These are phyloP conservation scores for Amanita rimosa DNA, from an alignment of 768 basidiomycete genomes.

Conservation along the genomic window DNA sequence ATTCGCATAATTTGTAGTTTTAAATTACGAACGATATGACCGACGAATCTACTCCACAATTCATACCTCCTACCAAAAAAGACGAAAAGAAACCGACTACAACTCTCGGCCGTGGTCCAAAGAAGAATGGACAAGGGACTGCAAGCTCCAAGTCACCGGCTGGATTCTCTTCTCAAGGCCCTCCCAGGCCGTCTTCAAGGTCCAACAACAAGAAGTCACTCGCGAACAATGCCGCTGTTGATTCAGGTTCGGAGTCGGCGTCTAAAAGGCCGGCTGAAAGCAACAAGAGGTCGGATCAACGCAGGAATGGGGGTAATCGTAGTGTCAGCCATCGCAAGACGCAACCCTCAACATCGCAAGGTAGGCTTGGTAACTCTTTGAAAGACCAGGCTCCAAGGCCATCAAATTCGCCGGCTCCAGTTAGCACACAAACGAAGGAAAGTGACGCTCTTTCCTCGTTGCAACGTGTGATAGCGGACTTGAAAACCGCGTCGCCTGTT, in stretches of 20 bases:
- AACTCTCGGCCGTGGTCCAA: conserved; percentile 43
- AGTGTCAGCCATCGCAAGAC: conserved; percentile 43
- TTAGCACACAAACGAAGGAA: conserved; percentile 43
- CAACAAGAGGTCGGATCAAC: conserved; percentile 45
- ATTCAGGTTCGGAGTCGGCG: conserved; percentile 67
- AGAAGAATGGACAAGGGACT: conserved; percentile 36
- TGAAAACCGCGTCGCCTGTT: conserved; percentile 74
- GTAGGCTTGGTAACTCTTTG: conserved; percentile 29
- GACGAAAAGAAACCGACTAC: conserved; percentile 61
- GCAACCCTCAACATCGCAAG: conserved; percentile 48
- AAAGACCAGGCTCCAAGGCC: conserved; percentile 36
- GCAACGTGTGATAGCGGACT: conserved; percentile 88
- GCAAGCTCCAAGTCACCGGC: conserved; percentile 36
- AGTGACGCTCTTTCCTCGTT: conserved; percentile 80
- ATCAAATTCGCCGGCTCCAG: conserved; percentile 33
- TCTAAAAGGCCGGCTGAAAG: conserved; percentile 46
- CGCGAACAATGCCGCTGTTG: conserved; percentile 28
- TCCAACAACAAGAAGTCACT: conserved; percentile 53
- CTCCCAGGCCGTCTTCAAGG: conserved; percentile 51
- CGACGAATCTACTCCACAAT: conserved; percentile 60
- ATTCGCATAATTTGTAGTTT: conserved; percentile 30
- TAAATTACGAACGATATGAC: conserved; percentile 81
- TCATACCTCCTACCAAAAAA: conserved; percentile 46
- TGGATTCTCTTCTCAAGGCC: conserved; percentile 28
- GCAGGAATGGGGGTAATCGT: conserved; percentile 39